These are phyloP conservation scores for Dothidotthia symphoricarpi DNA, from an alignment of 2,329 filamentous ascomycete genomes.

Conservation along the genomic window DNA sequence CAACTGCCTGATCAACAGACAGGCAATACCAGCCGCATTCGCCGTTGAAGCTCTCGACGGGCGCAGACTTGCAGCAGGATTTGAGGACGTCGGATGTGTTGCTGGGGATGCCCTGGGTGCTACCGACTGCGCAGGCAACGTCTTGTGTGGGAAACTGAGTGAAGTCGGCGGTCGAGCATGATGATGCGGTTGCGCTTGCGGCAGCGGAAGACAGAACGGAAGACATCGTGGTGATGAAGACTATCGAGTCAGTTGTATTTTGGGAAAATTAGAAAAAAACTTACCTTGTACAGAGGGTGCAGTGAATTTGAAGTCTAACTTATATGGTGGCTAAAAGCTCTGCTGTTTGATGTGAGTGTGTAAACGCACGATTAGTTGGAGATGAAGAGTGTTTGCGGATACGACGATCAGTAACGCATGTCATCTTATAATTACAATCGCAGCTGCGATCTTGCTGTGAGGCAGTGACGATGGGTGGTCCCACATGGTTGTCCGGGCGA, in stretches of 20 bases:
- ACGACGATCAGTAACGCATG: constrained; percentile 6
- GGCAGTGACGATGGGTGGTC: constrained; percentile 9
- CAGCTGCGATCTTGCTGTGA: neutral
- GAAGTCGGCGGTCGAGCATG: constrained; percentile 28
- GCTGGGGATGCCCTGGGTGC: constrained; percentile 20
- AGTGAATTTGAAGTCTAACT: too few species aligned
- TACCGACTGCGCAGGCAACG: constrained; percentile 29
- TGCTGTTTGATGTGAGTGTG: too few species aligned
- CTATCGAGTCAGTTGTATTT: neutral
- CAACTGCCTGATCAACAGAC: constrained; percentile 24
- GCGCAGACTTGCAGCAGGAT: constrained; percentile 34
- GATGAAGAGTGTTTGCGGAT: too few species aligned
- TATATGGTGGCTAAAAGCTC: too few species aligned
- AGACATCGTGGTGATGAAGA: constrained; percentile 12
- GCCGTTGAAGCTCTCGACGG: constrained; percentile 30
- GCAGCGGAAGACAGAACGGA: constrained; percentile 15
- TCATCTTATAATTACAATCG: constrained; percentile 6
- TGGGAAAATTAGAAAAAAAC: neutral
- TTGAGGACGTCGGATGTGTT: constrained; percentile 27
- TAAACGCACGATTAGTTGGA: too few species aligned
- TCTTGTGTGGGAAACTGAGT: constrained; percentile 28
- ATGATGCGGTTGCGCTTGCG: constrained; percentile 13
- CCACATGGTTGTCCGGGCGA: constrained; percentile 8
- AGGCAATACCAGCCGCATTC: constrained; percentile 35
- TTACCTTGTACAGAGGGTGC: neutral